Percentiles rank a stretch among this genome's conserved stretches.
phyloP scores from a whole-genome alignment of 352 stramenopile species.

The Phytophthora citrophthora region DNA sequence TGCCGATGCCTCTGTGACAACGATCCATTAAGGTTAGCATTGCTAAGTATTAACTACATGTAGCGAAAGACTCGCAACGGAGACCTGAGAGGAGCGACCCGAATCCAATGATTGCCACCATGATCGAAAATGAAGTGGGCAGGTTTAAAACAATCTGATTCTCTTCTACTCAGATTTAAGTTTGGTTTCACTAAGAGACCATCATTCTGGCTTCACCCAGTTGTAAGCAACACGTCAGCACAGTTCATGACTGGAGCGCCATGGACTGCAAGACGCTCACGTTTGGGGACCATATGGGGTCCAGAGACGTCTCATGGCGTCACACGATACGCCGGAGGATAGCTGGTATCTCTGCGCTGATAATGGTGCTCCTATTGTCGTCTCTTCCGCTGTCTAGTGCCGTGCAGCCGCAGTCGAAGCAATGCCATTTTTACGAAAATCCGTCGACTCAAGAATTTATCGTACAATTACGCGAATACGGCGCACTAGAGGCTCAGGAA shows the following conservation, averaged over 20 bases:
- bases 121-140: conserved; percentile 23
- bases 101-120: conserved; percentile 90
- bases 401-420: conserved; percentile 19
- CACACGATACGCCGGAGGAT: neutral
- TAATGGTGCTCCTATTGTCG: conserved; percentile 7
- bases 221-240: conserved; percentile 8
- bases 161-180: neutral
- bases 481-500: conserved; percentile 37
- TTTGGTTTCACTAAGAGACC: conserved; percentile 22
- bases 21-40: too few relatives aligned
- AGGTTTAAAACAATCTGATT: conserved; percentile 16
- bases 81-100: conserved; percentile 89
- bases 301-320: conserved; percentile 4
- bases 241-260: conserved; percentile 28
- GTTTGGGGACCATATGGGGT: conserved; percentile 7
- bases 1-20: conserved; percentile 64
- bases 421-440: conserved; percentile 46
- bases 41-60: too few relatives aligned
- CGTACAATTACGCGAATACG: conserved; percentile 43
- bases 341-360: conserved; percentile 13
- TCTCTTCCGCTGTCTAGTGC: conserved; percentile 2
- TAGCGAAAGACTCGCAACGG: neutral
- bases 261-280: conserved; percentile 14
- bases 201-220: conserved; percentile 21
- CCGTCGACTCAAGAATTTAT: conserved; percentile 46